Conservation (phyloP, 2,329 filamentous ascomycete genomes). For the Colletotrichum tabaci region DNA sequence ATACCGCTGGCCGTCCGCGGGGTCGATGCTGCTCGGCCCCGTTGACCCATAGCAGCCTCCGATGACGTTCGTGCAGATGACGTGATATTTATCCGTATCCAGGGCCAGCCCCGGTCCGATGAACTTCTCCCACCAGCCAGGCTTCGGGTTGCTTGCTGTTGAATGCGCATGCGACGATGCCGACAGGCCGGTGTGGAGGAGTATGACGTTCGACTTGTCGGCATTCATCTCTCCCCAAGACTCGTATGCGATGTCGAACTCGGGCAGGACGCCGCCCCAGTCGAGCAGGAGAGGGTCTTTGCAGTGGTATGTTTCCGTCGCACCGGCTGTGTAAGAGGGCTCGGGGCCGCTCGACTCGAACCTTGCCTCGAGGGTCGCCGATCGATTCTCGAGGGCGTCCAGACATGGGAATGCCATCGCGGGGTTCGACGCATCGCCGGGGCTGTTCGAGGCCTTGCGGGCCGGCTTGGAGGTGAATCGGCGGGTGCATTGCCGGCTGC, state of each 20-base stretch:
- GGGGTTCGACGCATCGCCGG: slow-evolving; percentile 76
- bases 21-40: slow-evolving; percentile 89
- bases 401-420: slow-evolving; percentile 93
- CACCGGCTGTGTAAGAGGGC: slow-evolving; percentile 92
- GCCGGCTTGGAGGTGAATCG: slow-evolving; percentile 40
- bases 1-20: slow-evolving; percentile 88
- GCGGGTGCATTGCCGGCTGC: slow-evolving; percentile 30
- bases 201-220: slow-evolving; percentile 88
- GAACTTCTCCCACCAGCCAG: slow-evolving; percentile 99
- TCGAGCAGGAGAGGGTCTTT: slow-evolving; percentile 84
- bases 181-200: slow-evolving; percentile 93
- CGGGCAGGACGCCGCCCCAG: slow-evolving; percentile 92
- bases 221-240: slow-evolving; percentile 88
- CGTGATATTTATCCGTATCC: slow-evolving; percentile 91
- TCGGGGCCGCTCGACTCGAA: slow-evolving; percentile 86
- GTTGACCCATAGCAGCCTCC: slow-evolving; percentile 97
- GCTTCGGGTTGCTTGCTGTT: slow-evolving; percentile 86
- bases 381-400: slow-evolving; percentile 84
- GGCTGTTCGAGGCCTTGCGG: slow-evolving; percentile 41
- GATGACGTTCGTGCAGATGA: slow-evolving; percentile 97
- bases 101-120: slow-evolving; percentile 89
- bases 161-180: slow-evolving; percentile 98
- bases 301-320: slow-evolving; percentile 84
- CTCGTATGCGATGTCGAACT: slow-evolving; percentile 94
- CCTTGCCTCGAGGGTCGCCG: slow-evolving; percentile 78